Evolutionary conservation across 2,329 filamentous ascomycete genomes (phyloP).

Genomic region (Coleophoma eucalyptorum): DNA sequence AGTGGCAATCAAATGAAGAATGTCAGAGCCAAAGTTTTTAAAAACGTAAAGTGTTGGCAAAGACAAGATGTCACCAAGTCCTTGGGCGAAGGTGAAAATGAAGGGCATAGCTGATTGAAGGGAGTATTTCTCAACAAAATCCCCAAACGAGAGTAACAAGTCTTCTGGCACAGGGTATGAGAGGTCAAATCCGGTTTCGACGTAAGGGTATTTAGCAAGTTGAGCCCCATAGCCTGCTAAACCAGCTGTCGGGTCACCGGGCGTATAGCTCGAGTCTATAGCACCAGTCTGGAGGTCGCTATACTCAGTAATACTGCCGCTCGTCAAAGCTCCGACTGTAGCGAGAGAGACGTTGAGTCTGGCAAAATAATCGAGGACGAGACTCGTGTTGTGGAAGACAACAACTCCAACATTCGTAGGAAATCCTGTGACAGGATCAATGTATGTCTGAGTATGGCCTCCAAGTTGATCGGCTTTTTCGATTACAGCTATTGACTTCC

Average conservation of each 20-base stretch:
- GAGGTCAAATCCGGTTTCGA: slow-evolving; percentile 37
- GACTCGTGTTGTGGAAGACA: slow-evolving; percentile 6
- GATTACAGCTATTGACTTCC: slow-evolving; percentile 33
- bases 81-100: slow-evolving; percentile 37
- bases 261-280: not conserved
- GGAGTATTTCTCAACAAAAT: slow-evolving; percentile 22
- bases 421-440: slow-evolving; percentile 28
- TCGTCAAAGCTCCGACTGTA: not conserved
- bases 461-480: slow-evolving; percentile 36
- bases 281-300: slow-evolving; percentile 4
- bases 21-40: slow-evolving; percentile 30
- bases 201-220: slow-evolving; percentile 27
- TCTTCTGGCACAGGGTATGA: slow-evolving; percentile 14
- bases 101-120: slow-evolving; percentile 36
- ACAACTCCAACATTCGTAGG: slow-evolving; percentile 33
- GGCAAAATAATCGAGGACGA: slow-evolving; percentile 9
- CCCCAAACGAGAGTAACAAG: slow-evolving; percentile 15
- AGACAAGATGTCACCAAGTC: slow-evolving; percentile 38
- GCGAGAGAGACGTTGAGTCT: slow-evolving; percentile 1
- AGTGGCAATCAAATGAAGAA: not conserved
- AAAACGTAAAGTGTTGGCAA: slow-evolving; percentile 42
- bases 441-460: slow-evolving; percentile 45
- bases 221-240: slow-evolving; percentile 12
- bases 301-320: not conserved
- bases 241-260: slow-evolving; percentile 3